These are phyloP conservation scores for Acorus calamus DNA, from an alignment of 106 monocot species.

Conservation along the genomic window DNA sequence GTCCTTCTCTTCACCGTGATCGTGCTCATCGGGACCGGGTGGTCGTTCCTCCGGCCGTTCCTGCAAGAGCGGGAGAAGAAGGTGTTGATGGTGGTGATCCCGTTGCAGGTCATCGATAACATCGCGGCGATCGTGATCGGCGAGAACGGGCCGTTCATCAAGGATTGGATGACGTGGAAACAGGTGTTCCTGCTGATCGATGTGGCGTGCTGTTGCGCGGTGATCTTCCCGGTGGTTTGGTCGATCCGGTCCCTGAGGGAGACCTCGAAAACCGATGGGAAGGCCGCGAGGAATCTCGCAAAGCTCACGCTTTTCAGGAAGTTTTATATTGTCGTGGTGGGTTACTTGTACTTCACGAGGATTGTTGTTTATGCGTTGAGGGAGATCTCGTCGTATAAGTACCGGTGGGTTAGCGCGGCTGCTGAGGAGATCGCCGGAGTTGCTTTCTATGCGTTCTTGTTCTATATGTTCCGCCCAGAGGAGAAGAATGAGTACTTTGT, in stretches of 20 bases:
- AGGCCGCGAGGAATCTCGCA: conserved; percentile 74
- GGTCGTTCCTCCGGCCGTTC: conserved; percentile 95
- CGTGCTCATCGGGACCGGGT: conserved; percentile 84
- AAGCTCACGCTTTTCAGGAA: conserved; percentile 85
- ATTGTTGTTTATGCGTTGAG: conserved; percentile 81
- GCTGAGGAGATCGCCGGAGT: conserved; percentile 60
- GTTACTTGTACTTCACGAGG: conserved; percentile 89
- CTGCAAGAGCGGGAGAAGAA: conserved; percentile 96
- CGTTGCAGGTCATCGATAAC: conserved; percentile 79
- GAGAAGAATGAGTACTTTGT: conserved; percentile 87
- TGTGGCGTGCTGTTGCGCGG: conserved; percentile 74
- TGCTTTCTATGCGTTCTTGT: conserved; percentile 72
- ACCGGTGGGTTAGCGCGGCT: conserved; percentile 69
- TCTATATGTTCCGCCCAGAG: conserved; percentile 78
- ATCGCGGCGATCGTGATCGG: conserved; percentile 80
- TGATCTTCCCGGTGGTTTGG: conserved; percentile 89
- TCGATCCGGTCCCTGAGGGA: conserved; percentile 70
- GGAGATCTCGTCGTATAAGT: conserved; percentile 78
- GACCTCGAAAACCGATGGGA: conserved; percentile 90
- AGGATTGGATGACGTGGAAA: conserved; percentile 74
- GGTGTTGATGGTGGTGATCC: conserved; percentile 87
- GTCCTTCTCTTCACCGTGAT: conserved; percentile 86
- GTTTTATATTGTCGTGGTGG: conserved; percentile 80
- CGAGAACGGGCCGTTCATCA: conserved; percentile 77
- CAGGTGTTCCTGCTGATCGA: conserved; percentile 83